These are phyloP conservation scores for Apiotrichum laibachii DNA, from an alignment of 1,284 basidiomycete genomes.

Conservation along the genomic window DNA sequence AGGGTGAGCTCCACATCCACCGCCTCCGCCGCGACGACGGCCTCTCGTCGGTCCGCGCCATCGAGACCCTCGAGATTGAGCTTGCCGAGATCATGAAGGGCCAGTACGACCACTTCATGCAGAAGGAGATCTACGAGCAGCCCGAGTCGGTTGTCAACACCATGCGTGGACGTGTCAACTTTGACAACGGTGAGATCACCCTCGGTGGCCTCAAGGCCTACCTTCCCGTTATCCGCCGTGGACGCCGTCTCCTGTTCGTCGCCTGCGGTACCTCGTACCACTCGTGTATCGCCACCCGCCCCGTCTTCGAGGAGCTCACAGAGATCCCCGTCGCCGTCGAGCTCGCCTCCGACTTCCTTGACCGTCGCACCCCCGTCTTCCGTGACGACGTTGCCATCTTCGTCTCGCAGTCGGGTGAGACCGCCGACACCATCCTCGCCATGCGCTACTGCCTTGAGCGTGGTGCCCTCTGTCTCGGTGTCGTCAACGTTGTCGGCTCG, in stretches of 20 bases:
- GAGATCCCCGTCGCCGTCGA: conserved; percentile 98
- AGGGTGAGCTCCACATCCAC: conserved; percentile 98
- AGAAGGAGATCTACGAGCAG: conserved; percentile 99
- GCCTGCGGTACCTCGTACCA: conserved; percentile 99
- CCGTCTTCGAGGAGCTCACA: conserved; percentile 98
- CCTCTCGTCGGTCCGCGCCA: conserved; percentile 77
- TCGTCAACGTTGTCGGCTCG: conserved; percentile 98
- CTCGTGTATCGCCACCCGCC: conserved; percentile 85
- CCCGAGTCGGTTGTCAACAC: conserved; percentile 99
- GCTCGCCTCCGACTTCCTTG: conserved; percentile 96
- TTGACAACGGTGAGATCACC: conserved; percentile 86
- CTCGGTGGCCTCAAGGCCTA: conserved; percentile 95
- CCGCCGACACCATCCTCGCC: conserved; percentile 95
- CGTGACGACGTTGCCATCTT: conserved; percentile 97
- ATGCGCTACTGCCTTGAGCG: conserved; percentile 95
- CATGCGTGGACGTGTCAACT: conserved; percentile 99
- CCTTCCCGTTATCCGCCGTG: conserved; percentile 91
- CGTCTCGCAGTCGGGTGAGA: conserved; percentile 97
- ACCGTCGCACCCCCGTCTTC: conserved; percentile 99
- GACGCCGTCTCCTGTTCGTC: conserved; percentile 91
- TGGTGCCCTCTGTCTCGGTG: conserved; percentile 88
- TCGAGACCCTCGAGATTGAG: conserved; percentile 98
- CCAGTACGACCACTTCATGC: conserved; percentile 99
- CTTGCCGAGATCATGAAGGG: conserved; percentile 99
- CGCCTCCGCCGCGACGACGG: conserved; percentile 88